A percentile compares a stretch with the other conserved stretches of the same genome.
Conservation (phyloP, 495 filamentous ascomycete species). For the Podospora comata region DNA sequence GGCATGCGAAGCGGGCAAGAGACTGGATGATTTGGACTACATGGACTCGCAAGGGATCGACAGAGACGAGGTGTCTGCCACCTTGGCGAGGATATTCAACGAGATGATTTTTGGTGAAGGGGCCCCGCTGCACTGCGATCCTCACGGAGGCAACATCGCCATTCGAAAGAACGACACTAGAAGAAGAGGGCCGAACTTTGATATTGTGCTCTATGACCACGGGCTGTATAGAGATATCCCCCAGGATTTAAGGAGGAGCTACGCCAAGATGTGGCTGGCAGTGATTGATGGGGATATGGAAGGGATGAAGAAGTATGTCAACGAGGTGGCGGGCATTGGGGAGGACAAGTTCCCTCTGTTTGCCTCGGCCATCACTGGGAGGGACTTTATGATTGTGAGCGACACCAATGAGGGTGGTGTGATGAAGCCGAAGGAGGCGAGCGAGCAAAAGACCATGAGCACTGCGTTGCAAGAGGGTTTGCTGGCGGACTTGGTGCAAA, state of each 20-base stretch:
- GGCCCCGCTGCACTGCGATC: slow-evolving; percentile 93
- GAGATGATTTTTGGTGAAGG: slow-evolving; percentile 97
- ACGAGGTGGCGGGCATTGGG: slow-evolving; percentile 81
- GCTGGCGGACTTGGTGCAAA: slow-evolving; percentile 78
- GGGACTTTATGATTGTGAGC: slow-evolving; percentile 76
- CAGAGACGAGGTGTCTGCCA: slow-evolving; percentile 93
- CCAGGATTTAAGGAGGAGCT: slow-evolving; percentile 68
- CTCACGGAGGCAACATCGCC: slow-evolving; percentile 95
- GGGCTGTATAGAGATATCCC: slow-evolving; percentile 95
- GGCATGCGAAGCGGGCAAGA: slow-evolving; percentile 84
- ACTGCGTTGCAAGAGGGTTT: slow-evolving; percentile 82
- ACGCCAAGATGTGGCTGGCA: slow-evolving; percentile 97
- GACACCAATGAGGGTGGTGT: slow-evolving; percentile 36
- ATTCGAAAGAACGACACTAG: slow-evolving; percentile 64
- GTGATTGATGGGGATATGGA: slow-evolving; percentile 83
- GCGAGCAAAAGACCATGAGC: slow-evolving; percentile 80
- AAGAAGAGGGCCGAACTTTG: slow-evolving; percentile 69
- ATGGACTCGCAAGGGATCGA: slow-evolving; percentile 83
- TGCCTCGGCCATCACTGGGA: slow-evolving; percentile 91
- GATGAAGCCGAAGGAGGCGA: slow-evolving; percentile 55
- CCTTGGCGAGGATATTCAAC: slow-evolving; percentile 91
- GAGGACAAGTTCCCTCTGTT: slow-evolving; percentile 96
- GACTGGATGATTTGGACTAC: slow-evolving; percentile 85
- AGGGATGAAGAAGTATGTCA: slow-evolving; percentile 81
- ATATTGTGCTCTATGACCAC: slow-evolving; percentile 97